Evolutionary conservation across 2,329 filamentous ascomycete species (phyloP), one percentile per base, ranked within the genome.

Genomic region (Hypoxylon sp.): DNA sequence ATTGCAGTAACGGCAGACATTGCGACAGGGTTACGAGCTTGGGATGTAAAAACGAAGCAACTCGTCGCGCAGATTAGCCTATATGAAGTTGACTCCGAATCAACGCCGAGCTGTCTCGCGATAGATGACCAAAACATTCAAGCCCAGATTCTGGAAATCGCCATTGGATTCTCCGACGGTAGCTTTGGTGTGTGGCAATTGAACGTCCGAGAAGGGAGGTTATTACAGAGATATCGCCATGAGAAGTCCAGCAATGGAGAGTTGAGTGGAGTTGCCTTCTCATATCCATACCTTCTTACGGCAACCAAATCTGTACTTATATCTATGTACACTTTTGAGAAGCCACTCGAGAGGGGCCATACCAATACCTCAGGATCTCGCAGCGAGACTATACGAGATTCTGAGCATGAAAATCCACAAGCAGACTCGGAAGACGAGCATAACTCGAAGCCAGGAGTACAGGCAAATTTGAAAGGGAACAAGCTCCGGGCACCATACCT

Each of bases 1-100:
- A 83, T 94, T 19, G 90, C 96, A 8, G 88, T 96, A 57, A 96
- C 93, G 3, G 94, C 88, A 0, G 93, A 97, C 77, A 81, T 82
- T 5, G 79, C 81, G 1, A 86, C 86, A 53, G 94, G 94, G 0
- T 82, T 98, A 52, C 87, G 93, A 39, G 93, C 90, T 1, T 98
- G 94, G 94, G 88, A 90, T 67, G 83, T 93, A 26, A 92, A 88
- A 75, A 88, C 86, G 2, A 88, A 86, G 67, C 79, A 82, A 24
- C 80, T 92, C 39, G 78, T 94, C 42, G 90, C 90, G 5, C 81
- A 84, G 51, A 76, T 77, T 14, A 64, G 65, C 2, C 75, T 89
- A 1, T 70, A 72, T 2, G 71, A 73, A 2, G 62, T 64, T 14
- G 70, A 72, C 3, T 70, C 26, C 52, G 66, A 24, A 31, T 73